Evolutionary conservation across 225 moss, liverwort and hornwort genomes (phyloP).

Genomic region (Rhytidiadelphus loreus): DNA sequence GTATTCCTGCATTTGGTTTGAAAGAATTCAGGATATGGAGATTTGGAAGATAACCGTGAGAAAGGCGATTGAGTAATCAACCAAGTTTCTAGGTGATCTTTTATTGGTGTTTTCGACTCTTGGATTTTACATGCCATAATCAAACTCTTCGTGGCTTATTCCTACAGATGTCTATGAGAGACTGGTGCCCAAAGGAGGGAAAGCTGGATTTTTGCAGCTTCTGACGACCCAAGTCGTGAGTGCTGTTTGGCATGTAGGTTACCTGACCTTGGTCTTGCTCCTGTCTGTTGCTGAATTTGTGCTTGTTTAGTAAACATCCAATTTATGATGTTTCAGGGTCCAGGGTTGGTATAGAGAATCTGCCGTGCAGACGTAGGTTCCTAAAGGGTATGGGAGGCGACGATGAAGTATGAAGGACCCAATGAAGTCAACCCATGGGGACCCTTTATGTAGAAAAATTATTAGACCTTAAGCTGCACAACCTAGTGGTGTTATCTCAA

Average conservation of each 20-base stretch:
- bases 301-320: not conserved
- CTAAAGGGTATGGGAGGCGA: not conserved
- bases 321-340: not conserved
- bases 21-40: not conserved
- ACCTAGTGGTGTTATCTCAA: not conserved
- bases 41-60: not conserved
- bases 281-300: not conserved
- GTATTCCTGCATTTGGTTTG: not conserved
- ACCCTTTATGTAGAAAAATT: not conserved
- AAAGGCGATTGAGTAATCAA: not conserved
- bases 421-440: not conserved
- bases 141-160: not conserved
- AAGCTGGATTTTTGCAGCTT: conserved; percentile 39
- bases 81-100: not conserved
- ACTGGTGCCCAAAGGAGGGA: conserved; percentile 27
- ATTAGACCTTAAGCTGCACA: not conserved
- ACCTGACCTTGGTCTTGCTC: not conserved
- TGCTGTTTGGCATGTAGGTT: conserved; percentile 55
- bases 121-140: not conserved
- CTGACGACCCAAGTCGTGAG: conserved; percentile 46
- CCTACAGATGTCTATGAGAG: conserved; percentile 46
- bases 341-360: not conserved
- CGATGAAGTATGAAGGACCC: not conserved
- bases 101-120: not conserved
- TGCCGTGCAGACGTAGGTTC: not conserved